Evolutionary conservation across 768 basidiomycete genomes (phyloP), one percentile per base, ranked within the genome.

Genomic region (Mycena haematopus): DNA sequence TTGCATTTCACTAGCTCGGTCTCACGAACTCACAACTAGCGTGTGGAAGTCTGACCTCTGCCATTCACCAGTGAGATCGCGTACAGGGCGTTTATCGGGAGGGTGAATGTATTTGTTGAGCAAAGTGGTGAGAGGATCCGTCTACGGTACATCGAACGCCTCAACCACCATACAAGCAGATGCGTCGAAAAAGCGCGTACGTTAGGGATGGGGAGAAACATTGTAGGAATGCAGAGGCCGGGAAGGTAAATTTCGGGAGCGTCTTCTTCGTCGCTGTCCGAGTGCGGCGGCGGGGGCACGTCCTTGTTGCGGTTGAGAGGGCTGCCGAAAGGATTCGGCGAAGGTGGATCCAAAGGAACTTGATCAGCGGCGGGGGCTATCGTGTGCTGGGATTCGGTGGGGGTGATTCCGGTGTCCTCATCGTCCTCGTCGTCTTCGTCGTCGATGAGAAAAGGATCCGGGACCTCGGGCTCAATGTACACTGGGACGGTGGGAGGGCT

Each of bases 121-220:
- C 52, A 93, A 84, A 45, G 86, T 88, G 79, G 84, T 87, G 77
- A 94, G 82, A 49, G 92, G 90, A 77, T 94, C 93, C 60, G 90
- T 93, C 92, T 95, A 82, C 72, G 29, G 72, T 79, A 82, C 76
- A 80, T 77, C 74, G 78, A 73, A 76, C 78, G 71, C 76, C 77
- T 80, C 72, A 90, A 74, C 86, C 84, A 89, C 86, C 86, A 90
- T 13, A 82, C 80, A 47, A 90, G 78, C 61, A 79, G 75, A 74
- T 78, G 74, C 78, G 49, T 81, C 83, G 65, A 84, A 75, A 52
- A 77, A 76, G 68, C 69, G 85, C 90, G 86, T 83, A 94, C 92
- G 79, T 92, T 92, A 53, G 93, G 92, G 45, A 93, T 90, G n/a
- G 92, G 92, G 50, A 93, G 77, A 73, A 94, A 94, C 88, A 93